Evolutionary conservation across 1,284 basidiomycete species (phyloP).

Genomic region (Tilletia setariae): DNA sequence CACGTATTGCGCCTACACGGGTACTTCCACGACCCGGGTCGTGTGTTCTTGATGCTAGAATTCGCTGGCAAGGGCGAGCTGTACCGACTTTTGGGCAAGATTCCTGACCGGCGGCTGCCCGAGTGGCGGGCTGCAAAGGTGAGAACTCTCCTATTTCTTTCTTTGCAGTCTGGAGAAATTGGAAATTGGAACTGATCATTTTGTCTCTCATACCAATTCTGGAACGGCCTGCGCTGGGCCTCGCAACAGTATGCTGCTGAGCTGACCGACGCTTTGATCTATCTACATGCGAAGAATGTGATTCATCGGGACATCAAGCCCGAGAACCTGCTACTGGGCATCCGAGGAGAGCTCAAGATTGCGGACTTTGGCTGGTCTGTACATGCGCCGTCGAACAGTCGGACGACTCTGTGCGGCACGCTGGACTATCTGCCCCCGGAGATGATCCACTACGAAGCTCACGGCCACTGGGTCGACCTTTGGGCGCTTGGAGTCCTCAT

Average conservation of each 20-base stretch:
- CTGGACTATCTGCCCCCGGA: conserved; percentile 96
- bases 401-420: conserved; percentile 89
- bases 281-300: conserved; percentile 92
- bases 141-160: conserved; percentile 37
- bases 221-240: too few species aligned
- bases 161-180: background rate
- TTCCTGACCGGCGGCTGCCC: conserved; percentile 67
- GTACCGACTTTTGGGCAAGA: conserved; percentile 88
- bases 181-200: background rate
- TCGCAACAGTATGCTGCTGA: conserved; percentile 79
- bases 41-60: conserved; percentile 97
- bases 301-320: conserved; percentile 99
- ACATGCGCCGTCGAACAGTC: conserved; percentile 85
- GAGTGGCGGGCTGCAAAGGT: conserved; percentile 74
- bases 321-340: conserved; percentile 89
- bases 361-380: conserved; percentile 99
- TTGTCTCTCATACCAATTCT: too few species aligned
- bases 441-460: conserved; percentile 89
- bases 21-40: conserved; percentile 95
- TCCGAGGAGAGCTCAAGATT: conserved; percentile 96
- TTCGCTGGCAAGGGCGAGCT: conserved; percentile 93
- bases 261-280: conserved; percentile 92
- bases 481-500: conserved; percentile 96
- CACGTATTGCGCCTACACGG: conserved; percentile 90
- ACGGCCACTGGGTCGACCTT: conserved; percentile 84